These are phyloP conservation scores for Solanum hybrid DNA, from an alignment of 305 asterid genomes.

Conservation along the genomic window DNA sequence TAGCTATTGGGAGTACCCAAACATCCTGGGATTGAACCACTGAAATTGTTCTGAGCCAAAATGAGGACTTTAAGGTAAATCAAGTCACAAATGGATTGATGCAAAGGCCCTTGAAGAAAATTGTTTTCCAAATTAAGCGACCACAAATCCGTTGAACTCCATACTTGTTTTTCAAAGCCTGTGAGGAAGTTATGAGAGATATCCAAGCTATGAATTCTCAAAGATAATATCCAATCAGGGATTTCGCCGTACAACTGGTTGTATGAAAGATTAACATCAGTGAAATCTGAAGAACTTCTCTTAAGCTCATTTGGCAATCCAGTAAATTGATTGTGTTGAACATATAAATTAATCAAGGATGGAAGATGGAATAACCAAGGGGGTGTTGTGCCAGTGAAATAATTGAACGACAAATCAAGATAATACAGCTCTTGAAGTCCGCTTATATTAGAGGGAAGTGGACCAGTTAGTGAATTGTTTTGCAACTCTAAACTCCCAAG, in stretches of 20 bases:
- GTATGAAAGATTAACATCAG: background rate
- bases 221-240: background rate
- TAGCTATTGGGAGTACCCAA: background rate
- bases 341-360: background rate
- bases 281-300: background rate
- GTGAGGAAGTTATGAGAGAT: background rate
- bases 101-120: slow-evolving; percentile 3
- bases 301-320: background rate
- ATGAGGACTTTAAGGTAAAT: background rate
- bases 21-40: background rate
- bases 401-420: background rate
- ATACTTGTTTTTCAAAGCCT: background rate
- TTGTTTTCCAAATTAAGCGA: background rate
- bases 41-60: background rate
- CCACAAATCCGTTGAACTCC: background rate
- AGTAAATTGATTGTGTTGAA: background rate
- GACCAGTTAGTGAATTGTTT: background rate
- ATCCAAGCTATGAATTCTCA: background rate
- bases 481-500: background rate
- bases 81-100: background rate
- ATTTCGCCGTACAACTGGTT: background rate
- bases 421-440: background rate
- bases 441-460: background rate
- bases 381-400: background rate
- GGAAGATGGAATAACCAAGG: background rate